Evolutionary conservation across 495 filamentous ascomycete species (phyloP).

Genomic region (Penicillium coffeae): DNA sequence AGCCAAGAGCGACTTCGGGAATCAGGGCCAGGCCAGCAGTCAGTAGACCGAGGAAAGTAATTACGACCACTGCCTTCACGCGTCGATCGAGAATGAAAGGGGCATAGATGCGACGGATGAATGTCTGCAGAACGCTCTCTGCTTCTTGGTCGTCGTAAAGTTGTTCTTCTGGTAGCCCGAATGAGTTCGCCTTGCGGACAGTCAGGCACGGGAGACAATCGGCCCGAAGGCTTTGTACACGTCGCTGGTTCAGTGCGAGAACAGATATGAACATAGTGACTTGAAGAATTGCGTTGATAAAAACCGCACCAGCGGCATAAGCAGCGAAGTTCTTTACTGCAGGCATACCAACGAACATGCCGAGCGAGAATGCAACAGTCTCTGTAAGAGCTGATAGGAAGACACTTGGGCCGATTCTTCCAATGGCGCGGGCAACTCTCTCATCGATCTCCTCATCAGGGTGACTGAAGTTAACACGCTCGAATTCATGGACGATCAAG

Average conservation of each 20-base stretch:
- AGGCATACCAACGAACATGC: constrained; percentile 95
- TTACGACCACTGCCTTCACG: constrained; percentile 68
- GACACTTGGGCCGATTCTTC: constrained; percentile 93
- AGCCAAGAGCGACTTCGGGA: constrained; percentile 76
- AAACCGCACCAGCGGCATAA: constrained; percentile 92
- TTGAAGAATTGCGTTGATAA: constrained; percentile 93
- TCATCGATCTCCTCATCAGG: constrained; percentile 82
- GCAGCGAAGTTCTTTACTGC: constrained; percentile 95
- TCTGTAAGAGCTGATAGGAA: constrained; percentile 92
- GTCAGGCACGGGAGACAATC: constrained; percentile 90
- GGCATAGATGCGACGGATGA: constrained; percentile 87
- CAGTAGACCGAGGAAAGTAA: constrained; percentile 83
- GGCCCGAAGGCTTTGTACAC: constrained; percentile 80
- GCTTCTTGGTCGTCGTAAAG: constrained; percentile 59
- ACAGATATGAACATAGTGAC: constrained; percentile 95
- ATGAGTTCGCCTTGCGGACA: constrained; percentile 59
- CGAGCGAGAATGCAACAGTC: constrained; percentile 86
- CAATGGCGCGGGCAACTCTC: constrained; percentile 77
- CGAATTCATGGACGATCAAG: constrained; percentile 96
- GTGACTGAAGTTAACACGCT: constrained; percentile 85
- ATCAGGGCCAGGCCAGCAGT: constrained; percentile 78
- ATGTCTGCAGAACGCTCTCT: constrained; percentile 73
- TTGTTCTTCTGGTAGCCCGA: constrained; percentile 46
- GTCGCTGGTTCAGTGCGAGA: constrained; percentile 80
- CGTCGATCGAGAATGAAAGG: constrained; percentile 74